Conservation (phyloP, 2,329 filamentous ascomycete genomes). For the Beauveria pseudobassiana region DNA sequence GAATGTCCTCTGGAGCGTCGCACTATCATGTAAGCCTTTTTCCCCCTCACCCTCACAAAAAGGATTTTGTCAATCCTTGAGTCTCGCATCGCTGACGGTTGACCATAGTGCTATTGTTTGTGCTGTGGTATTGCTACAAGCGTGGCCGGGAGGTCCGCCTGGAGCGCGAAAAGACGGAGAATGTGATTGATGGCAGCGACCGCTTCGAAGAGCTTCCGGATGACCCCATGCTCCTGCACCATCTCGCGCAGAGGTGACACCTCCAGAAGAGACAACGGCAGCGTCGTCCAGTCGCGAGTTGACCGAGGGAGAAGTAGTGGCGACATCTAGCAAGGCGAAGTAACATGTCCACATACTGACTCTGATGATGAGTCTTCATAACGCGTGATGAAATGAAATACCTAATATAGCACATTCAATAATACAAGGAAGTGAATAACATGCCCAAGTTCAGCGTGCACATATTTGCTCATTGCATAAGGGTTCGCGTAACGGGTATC, state of each 20-base stretch:
- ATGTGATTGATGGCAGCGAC: conserved; percentile 28
- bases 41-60: background rate
- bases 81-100: background rate
- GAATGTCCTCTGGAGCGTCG: conserved; percentile 84
- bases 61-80: no score
- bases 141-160: conserved; percentile 80
- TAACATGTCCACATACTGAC: background rate
- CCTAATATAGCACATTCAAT: background rate
- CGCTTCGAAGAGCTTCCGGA: conserved; percentile 45
- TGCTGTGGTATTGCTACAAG: conserved; percentile 98
- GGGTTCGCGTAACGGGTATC: background rate
- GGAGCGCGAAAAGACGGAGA: conserved; percentile 44
- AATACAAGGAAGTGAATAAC: background rate
- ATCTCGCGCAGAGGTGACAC: conserved; percentile 15
- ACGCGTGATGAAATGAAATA: conserved; percentile 5
- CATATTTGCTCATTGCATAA: background rate
- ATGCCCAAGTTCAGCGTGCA: background rate
- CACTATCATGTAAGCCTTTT: conserved; percentile 64
- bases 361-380: background rate
- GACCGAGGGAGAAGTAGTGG: background rate
- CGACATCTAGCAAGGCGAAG: background rate
- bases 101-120: conserved; percentile 69
- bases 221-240: conserved; percentile 33
- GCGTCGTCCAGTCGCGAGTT: background rate
- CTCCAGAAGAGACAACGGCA: background rate